Conservation (phyloP, 2,329 filamentous ascomycete genomes). For the Metarhizium anisopliae region DNA sequence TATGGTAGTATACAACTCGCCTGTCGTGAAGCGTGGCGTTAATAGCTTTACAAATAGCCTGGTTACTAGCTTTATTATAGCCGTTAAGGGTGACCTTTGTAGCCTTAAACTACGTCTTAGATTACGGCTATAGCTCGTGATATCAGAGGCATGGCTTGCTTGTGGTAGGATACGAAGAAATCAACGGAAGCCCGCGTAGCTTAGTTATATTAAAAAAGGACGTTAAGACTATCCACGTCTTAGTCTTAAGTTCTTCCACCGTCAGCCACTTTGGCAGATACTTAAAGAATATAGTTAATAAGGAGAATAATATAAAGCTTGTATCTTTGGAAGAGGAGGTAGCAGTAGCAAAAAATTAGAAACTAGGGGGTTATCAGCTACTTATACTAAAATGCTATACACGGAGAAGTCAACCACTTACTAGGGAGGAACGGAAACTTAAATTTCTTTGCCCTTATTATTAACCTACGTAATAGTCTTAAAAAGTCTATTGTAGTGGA, state of each 20-base stretch:
- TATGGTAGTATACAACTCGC: conserved; percentile 38
- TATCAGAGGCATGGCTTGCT: conserved; percentile 40
- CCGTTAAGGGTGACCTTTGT: conserved; percentile 34
- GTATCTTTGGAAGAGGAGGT: conserved; percentile 38
- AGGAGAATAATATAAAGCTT: conserved; percentile 45
- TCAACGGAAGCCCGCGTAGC: conserved; percentile 33
- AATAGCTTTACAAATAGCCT: conserved; percentile 28
- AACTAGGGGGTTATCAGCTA: conserved; percentile 19
- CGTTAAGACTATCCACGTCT: conserved; percentile 42
- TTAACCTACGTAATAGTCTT: conserved; percentile 35
- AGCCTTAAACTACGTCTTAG: conserved; percentile 39
- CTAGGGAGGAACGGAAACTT: conserved; percentile 33
- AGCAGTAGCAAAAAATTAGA: conserved; percentile 43
- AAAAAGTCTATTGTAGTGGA: conserved; percentile 49
- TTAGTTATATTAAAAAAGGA: conserved; percentile 35
- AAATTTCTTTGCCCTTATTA: conserved; percentile 29
- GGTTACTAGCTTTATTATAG: conserved; percentile 18
- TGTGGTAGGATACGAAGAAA: conserved; percentile 35
- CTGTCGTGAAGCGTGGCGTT: conserved; percentile 38
- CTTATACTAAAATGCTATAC: not conserved
- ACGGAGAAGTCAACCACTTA: conserved; percentile 14
- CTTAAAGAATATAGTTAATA: conserved; percentile 39
- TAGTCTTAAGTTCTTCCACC: conserved; percentile 24
- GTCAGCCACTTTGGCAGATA: conserved; percentile 30
- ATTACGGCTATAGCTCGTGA: conserved; percentile 44